Conservation (phyloP, 331 rosid genomes). For the Quercus lobata region DNA sequence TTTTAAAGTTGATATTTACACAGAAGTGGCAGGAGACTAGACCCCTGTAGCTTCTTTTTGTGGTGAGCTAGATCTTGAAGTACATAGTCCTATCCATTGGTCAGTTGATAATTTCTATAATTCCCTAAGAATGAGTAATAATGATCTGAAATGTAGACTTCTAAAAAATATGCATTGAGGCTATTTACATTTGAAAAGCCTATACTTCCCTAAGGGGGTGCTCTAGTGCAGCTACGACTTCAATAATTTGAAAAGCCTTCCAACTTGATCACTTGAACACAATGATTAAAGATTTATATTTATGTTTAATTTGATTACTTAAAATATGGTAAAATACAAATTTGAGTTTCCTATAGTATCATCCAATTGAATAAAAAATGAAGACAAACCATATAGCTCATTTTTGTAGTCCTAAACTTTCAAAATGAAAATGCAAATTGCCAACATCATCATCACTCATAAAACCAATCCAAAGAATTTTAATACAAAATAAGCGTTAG, state of each 20-base stretch:
- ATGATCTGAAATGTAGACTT: neutral
- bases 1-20: no score
- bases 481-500: neutral
- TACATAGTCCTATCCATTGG: no score
- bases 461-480: no score
- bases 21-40: no score
- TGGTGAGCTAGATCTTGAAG: no score
- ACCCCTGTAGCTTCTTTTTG: no score
- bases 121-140: neutral
- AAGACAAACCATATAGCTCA: no score
- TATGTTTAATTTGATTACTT: neutral
- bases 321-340: neutral
- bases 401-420: no score
- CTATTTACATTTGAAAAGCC: neutral
- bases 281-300: neutral
- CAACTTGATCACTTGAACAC: neutral
- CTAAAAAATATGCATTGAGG: neutral
- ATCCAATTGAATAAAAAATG: no score
- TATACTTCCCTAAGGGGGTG: neutral
- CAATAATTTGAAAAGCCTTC: neutral
- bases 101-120: no score
- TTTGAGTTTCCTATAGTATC: no score
- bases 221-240: neutral
- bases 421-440: neutral
- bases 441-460: neutral